phyloP scores from a whole-genome alignment of 352 stramenopile species.

The Pythium grandisporangium region DNA sequence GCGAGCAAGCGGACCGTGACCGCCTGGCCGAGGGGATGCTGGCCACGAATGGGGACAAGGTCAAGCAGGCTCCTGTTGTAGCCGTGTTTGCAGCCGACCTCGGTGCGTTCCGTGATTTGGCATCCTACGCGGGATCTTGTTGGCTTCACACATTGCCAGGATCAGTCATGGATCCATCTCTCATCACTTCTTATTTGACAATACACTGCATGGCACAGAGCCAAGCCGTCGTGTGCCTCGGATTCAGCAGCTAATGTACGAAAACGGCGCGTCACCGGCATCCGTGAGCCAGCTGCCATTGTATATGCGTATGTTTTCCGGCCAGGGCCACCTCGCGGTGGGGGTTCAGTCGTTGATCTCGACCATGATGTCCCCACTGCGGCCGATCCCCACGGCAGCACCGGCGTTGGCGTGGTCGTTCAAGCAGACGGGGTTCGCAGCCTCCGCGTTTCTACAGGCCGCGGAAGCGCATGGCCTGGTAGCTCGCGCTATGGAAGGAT shows the following conservation, averaged over 20 bases:
- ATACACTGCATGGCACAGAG: constrained; percentile 22
- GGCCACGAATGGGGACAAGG: constrained; percentile 56
- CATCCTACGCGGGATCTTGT: too few species aligned
- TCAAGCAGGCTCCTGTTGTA: constrained; percentile 67
- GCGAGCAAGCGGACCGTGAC: constrained; percentile 55
- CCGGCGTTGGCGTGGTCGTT: constrained; percentile 69
- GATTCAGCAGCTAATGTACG: constrained; percentile 58
- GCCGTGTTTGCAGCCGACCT: constrained; percentile 77
- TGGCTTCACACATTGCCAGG: too few species aligned
- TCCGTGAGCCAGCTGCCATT: constrained; percentile 51
- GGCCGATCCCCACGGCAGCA: constrained; percentile 45
- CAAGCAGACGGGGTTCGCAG: constrained; percentile 75
- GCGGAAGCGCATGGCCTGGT: constrained; percentile 55
- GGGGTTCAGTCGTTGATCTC: constrained; percentile 46
- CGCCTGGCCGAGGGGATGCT: constrained; percentile 71
- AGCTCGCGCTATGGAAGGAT: constrained; percentile 77
- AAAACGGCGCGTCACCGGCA: constrained; percentile 32
- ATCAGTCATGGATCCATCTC: too few species aligned
- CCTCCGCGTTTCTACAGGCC: constrained; percentile 58
- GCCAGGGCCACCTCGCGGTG: constrained; percentile 49
- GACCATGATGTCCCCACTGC: constrained; percentile 52
- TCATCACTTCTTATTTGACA: too few species aligned
- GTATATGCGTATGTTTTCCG: constrained; percentile 57
- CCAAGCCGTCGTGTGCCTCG: constrained; percentile 57
- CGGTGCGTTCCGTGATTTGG: constrained; percentile 10